A percentile compares a stretch with the other conserved stretches of the same genome.
phyloP scores from a whole-genome alignment of 2,329 filamentous ascomycete genomes.

The Trichoderma oligosporum region DNA sequence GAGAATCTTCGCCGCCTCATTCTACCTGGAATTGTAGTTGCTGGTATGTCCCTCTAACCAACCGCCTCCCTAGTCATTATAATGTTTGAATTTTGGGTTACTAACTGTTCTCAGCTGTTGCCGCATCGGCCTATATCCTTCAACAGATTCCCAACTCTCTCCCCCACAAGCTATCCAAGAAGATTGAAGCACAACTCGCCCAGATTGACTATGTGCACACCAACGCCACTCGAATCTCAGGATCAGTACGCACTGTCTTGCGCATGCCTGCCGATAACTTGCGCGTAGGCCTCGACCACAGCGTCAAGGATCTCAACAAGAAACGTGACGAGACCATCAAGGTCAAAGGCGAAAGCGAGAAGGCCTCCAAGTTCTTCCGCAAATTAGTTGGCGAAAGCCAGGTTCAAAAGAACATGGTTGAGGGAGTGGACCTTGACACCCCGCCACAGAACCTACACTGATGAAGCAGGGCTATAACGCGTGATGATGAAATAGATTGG shows the following conservation, averaged over 20 bases:
- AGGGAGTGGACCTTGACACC: constrained; percentile 51
- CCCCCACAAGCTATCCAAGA: constrained; percentile 76
- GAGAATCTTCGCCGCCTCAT: constrained; percentile 78
- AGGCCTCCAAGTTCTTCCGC: constrained; percentile 84
- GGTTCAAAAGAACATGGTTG: constrained; percentile 48
- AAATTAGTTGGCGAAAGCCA: constrained; percentile 70
- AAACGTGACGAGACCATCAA: constrained; percentile 82
- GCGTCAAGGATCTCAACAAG: constrained; percentile 74
- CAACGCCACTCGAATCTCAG: constrained; percentile 80
- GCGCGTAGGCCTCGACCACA: constrained; percentile 75
- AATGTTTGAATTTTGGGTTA: neutral
- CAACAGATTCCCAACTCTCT: constrained; percentile 85
- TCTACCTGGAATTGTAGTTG: constrained; percentile 72
- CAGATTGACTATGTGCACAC: constrained; percentile 88
- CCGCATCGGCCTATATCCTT: constrained; percentile 76
- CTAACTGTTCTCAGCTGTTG: constrained; percentile 52
- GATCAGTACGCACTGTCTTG: constrained; percentile 82
- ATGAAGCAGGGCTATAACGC: constrained; percentile 16
- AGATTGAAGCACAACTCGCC: constrained; percentile 75
- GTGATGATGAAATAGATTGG: constrained; percentile 16
- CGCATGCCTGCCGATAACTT: constrained; percentile 84
- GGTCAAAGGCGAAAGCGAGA: constrained; percentile 76
- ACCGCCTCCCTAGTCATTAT: too few species aligned
- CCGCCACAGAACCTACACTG: constrained; percentile 31
- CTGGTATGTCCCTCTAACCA: constrained; percentile 58